Conservation (phyloP, 2,329 filamentous ascomycete species). For the Ophiocordyceps camponoti-rufipedis region DNA sequence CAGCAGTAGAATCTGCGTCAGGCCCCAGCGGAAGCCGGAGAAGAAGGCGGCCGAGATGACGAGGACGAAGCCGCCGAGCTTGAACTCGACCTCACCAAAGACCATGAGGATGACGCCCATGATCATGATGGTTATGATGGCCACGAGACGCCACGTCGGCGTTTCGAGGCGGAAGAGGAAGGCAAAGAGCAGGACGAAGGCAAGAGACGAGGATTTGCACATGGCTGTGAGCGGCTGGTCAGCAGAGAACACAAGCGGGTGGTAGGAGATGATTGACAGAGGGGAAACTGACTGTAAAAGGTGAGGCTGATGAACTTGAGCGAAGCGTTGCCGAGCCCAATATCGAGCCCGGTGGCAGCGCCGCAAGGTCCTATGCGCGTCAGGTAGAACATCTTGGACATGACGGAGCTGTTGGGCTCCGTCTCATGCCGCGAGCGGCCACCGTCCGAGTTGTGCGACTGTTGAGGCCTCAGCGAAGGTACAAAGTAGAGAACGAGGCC, state of each 20-base stretch:
- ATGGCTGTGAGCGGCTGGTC: conserved; percentile 41
- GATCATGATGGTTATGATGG: conserved; percentile 85
- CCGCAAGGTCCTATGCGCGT: conserved; percentile 86
- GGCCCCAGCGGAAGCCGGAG: conserved; percentile 90
- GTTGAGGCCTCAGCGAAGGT: conserved; percentile 59
- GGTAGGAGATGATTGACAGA: background rate
- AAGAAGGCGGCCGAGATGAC: conserved; percentile 91
- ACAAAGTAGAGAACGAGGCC: conserved; percentile 63
- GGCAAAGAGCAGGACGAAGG: conserved; percentile 88
- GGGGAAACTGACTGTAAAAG: conserved; percentile 59
- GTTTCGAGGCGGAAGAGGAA: conserved; percentile 84
- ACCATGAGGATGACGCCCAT: conserved; percentile 95
- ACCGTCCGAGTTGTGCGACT: conserved; percentile 25
- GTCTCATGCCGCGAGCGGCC: conserved; percentile 31
- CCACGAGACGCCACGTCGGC: conserved; percentile 68
- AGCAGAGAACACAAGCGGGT: conserved; percentile 3
- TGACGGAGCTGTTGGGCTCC: conserved; percentile 41
- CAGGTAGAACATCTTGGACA: conserved; percentile 82
- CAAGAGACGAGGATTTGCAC: conserved; percentile 95
- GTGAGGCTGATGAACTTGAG: conserved; percentile 92
- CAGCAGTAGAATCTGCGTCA: conserved; percentile 91
- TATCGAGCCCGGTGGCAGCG: conserved; percentile 81
- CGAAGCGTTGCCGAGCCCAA: conserved; percentile 88
- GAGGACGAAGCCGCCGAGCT: conserved; percentile 69
- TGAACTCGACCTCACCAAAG: conserved; percentile 81